phyloP scores from a whole-genome alignment of 768 basidiomycete genomes.

The Phylloporus scabripes region DNA sequence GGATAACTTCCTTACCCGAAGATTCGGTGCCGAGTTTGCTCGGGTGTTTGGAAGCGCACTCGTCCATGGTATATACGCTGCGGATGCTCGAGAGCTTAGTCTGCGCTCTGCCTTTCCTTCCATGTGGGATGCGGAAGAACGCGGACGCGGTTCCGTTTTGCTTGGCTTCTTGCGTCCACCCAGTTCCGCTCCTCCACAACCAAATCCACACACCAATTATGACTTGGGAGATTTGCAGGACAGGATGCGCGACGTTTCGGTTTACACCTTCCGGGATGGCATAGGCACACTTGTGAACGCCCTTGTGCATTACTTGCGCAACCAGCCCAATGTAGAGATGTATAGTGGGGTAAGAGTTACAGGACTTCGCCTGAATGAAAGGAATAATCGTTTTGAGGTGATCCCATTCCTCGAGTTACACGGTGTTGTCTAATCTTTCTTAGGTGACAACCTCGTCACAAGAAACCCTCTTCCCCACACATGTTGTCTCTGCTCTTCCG shows the following conservation, averaged over 20 bases:
- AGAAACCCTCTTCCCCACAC: slow-evolving; percentile 42
- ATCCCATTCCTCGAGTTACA: slow-evolving; percentile 1
- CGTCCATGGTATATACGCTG: slow-evolving; percentile 90
- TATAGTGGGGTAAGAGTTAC: slow-evolving; percentile 38
- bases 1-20: slow-evolving; percentile 66
- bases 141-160: slow-evolving; percentile 65
- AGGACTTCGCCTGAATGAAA: slow-evolving; percentile 29
- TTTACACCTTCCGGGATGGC: slow-evolving; percentile 80
- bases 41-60: slow-evolving; percentile 72
- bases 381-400: slow-evolving; percentile 44
- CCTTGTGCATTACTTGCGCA: slow-evolving; percentile 43
- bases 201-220: slow-evolving; percentile 28
- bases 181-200: slow-evolving; percentile 7
- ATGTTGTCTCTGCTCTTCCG: slow-evolving; percentile 74
- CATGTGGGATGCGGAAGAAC: slow-evolving; percentile 64
- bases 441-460: slow-evolving; percentile 33
- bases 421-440: slow-evolving; percentile 2
- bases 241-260: slow-evolving; percentile 54
- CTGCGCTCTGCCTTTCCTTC: slow-evolving; percentile 72
- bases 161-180: slow-evolving; percentile 44
- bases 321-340: slow-evolving; percentile 55
- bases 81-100: slow-evolving; percentile 71
- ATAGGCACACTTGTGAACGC: slow-evolving; percentile 59
- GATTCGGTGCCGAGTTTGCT: slow-evolving; percentile 71
- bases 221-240: slow-evolving; percentile 45